These are phyloP conservation scores for Camellia granthamiana DNA, from an alignment of 148 eudicot species.

Conservation along the genomic window DNA sequence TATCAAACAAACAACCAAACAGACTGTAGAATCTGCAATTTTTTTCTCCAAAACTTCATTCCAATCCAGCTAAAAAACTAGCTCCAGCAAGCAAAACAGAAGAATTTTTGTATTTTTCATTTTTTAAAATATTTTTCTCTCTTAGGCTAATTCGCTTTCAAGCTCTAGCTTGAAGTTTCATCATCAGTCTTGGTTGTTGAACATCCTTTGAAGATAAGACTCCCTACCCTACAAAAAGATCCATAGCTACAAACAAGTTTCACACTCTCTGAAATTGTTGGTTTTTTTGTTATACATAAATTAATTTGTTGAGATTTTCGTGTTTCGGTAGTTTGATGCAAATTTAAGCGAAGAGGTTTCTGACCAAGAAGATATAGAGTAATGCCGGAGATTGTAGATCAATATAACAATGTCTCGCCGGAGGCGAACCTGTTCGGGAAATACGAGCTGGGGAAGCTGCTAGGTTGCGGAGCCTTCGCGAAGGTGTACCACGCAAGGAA, in stretches of 20 bases:
- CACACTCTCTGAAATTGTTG: background rate
- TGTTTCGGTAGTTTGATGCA: background rate
- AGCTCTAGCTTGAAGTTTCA: no score
- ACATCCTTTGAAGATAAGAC: conserved; percentile 14
- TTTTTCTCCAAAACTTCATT: background rate
- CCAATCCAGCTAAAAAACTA: background rate
- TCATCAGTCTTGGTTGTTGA: background rate
- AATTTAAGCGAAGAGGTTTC: background rate
- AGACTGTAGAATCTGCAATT: background rate
- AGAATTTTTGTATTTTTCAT: no score
- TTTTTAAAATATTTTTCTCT: background rate
- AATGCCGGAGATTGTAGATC: conserved; percentile 1
- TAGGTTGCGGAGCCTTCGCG: conserved; percentile 69
- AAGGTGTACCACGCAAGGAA: conserved; percentile 71
- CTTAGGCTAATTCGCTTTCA: background rate
- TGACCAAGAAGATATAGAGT: background rate
- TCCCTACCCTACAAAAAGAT: background rate
- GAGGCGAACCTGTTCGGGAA: conserved; percentile 33
- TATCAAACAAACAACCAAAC: background rate
- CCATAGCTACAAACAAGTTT: no score
- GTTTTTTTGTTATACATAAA: background rate
- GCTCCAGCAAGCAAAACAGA: no score
- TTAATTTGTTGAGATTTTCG: background rate
- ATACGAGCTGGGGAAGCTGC: conserved; percentile 58
- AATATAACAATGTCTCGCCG: background rate